phyloP scores from a whole-genome alignment of 1,284 basidiomycete genomes.

The Cutaneotrichosporon daszewskae region DNA sequence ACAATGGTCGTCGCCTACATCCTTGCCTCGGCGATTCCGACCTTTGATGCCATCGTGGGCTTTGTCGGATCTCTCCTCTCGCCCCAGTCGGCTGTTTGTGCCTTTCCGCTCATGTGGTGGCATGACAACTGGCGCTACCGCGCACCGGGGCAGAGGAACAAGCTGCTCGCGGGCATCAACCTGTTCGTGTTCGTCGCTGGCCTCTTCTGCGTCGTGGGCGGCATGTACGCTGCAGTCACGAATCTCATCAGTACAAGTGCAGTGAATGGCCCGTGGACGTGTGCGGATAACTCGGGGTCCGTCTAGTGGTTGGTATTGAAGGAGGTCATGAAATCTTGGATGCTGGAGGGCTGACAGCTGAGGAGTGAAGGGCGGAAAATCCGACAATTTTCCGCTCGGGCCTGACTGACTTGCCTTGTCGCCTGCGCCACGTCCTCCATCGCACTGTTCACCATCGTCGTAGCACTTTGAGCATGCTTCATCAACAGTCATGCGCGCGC shows the following conservation, averaged over 20 bases:
- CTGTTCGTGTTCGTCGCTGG: constrained; percentile 19
- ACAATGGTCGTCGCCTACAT: constrained; percentile 5
- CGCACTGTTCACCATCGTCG: too few relatives aligned
- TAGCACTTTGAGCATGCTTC: too few relatives aligned
- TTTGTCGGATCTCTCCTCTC: constrained; percentile 26
- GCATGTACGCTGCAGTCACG: constrained; percentile 57
- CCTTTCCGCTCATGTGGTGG: constrained; percentile 12
- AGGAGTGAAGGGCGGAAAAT: too few relatives aligned
- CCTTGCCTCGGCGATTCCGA: constrained; percentile 9
- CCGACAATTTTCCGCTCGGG: too few relatives aligned
- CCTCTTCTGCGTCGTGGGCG: constrained; percentile 25
- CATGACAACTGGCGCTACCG: constrained; percentile 12
- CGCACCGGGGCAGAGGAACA: constrained; percentile 16
- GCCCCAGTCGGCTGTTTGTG: constrained; percentile 6
- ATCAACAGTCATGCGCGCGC: too few relatives aligned
- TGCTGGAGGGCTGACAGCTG: background rate
- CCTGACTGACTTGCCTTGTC: too few relatives aligned
- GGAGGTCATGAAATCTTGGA: too few relatives aligned
- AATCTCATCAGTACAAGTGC: constrained; percentile 50
- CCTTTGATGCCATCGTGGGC: constrained; percentile 23
- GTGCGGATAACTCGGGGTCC: constrained; percentile 21
- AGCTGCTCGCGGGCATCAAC: constrained; percentile 16
- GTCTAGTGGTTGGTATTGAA: background rate
- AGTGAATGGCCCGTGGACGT: constrained; percentile 21
- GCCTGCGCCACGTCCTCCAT: too few relatives aligned